Evolutionary conservation across 2,329 filamentous ascomycete species (phyloP), one percentile per base, ranked within the genome.

Genomic region (Exophiala dermatitidis): DNA sequence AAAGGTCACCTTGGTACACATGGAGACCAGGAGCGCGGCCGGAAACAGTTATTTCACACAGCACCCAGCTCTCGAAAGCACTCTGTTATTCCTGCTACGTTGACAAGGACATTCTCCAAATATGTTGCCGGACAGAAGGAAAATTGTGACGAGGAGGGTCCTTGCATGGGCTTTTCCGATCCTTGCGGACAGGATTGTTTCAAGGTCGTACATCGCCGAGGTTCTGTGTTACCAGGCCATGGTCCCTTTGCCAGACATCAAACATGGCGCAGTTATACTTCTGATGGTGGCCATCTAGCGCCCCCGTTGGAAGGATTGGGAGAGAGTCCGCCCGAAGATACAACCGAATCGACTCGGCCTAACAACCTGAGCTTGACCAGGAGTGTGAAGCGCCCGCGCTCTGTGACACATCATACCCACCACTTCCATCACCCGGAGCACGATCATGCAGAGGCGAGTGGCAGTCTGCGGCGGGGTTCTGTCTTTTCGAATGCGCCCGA

Each of bases 131-230:
- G 72, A 3, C 70, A 71, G 30, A 78, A 78, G 56, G 65, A 73
- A 1, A 64, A 70, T 2, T 84, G 81, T 60, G 78, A 82, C 56
- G 74, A 79, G 50, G 69, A 76, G 48, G 81, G 79, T 0, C 77
- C 79, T 12, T 85, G 82, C 59, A 80, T 78, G 60, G 82, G 82
- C 0, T 78, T 79, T 59, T 80, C 79, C 2, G 78, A 83, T 59
- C 75, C 79, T 0, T 84, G 81, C 62, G 80, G 81, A 1, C 71
- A 72, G 28, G 79, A 83, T 55, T 84, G 81, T 65, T 78, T 80
- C 61, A 81, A 78, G 64, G 65, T 69, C 3, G 62, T 69, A 12
- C 59, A 60, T 31, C 61, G 64, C 38, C 64, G 60, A 41, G 56
- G 51, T 4, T 60, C 58, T 3, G 31, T 48, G 10, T 36, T 60